phyloP scores from a whole-genome alignment of 768 basidiomycete species.

The Rhizopogon roseolus region DNA sequence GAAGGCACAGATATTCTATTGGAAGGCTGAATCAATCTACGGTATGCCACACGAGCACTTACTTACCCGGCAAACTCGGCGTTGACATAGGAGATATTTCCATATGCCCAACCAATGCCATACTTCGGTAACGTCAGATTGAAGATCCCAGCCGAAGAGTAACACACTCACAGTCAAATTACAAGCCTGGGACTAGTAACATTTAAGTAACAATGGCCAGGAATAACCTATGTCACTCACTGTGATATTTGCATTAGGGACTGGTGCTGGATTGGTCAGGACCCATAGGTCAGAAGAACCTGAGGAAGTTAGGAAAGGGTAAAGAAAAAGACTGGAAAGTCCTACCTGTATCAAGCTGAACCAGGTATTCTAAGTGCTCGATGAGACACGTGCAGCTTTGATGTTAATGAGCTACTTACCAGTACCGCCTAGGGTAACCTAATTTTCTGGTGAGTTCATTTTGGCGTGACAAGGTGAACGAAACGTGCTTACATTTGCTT shows the following conservation, averaged over 20 bases:
- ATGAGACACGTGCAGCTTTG: constrained; percentile 2
- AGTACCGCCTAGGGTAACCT: constrained; percentile 65
- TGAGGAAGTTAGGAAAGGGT: neutral
- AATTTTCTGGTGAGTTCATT: neutral
- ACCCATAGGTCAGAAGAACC: constrained; percentile 70
- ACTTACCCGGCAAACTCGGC: constrained; percentile 69
- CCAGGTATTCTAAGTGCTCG: constrained; percentile 48
- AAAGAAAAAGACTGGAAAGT: constrained; percentile 4
- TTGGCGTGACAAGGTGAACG: neutral
- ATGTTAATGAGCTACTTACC: constrained; percentile 35
- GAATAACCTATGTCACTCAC: constrained; percentile 30
- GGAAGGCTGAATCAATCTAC: constrained; percentile 1
- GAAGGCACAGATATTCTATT: constrained; percentile 54
- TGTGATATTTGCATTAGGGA: constrained; percentile 45
- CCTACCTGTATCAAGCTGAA: constrained; percentile 78
- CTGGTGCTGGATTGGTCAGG: constrained; percentile 38
- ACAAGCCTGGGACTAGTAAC: constrained; percentile 35
- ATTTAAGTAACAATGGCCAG: constrained; percentile 3
- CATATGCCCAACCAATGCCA: constrained; percentile 75
- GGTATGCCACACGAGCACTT: neutral
- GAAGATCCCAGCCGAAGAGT: neutral
- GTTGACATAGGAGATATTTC: constrained; percentile 55
- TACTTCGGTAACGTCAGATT: constrained; percentile 42
- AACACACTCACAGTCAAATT: constrained; percentile 55
- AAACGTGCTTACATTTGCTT: constrained; percentile 56